Evolutionary conservation across 768 basidiomycete genomes (phyloP), one percentile per base, ranked within the genome.

Genomic region (Hypsizygus marmoreus): DNA sequence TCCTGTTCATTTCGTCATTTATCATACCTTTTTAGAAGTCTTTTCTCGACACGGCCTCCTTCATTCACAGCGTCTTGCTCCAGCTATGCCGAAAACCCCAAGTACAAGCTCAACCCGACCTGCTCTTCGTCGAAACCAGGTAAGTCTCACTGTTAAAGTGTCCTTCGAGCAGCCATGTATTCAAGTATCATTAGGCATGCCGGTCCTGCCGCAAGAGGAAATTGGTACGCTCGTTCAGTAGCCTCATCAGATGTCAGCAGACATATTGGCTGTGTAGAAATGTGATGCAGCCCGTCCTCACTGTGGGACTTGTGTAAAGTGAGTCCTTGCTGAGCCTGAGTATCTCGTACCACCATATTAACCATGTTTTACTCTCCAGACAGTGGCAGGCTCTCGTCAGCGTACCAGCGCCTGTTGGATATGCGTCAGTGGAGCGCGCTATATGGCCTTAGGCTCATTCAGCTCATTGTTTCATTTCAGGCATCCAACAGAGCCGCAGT

Each of bases 201-300:
- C 79, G 84, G 22, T 81, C 88, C 35, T 92, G 90, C 69, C 83
- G 90, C 52, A 90, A 83, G 65, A 74, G 88, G 64, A 92, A 92
- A 66, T 78, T 92, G 56, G 90, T 91, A 67, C 48, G 84, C 9
- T 25, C 25, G 14, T 42, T 19, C 10, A 16, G 39, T 14, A 45
- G 29, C 12, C 6, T 7, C 11, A 6, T 37, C 38, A 22, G 11
- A 23, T 37, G 20, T 22, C 40, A 16, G 11, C 23, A 14, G 40
- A 39, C 4, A 35, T 39, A 32, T 16, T 44, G 11, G 17, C 10
- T 26, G 26, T 6, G 19, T 56, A 92, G 89, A 91, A 91, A 86
- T 93, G 90, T 55, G 90, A 93, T 65, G 90, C 90, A 31, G 78
- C 84, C 31, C 84, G 91, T 51, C 90, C 90, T 10, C 88, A 91